phyloP scores from a whole-genome alignment of 2,329 filamentous ascomycete genomes.

The Diplocarpon mali region DNA sequence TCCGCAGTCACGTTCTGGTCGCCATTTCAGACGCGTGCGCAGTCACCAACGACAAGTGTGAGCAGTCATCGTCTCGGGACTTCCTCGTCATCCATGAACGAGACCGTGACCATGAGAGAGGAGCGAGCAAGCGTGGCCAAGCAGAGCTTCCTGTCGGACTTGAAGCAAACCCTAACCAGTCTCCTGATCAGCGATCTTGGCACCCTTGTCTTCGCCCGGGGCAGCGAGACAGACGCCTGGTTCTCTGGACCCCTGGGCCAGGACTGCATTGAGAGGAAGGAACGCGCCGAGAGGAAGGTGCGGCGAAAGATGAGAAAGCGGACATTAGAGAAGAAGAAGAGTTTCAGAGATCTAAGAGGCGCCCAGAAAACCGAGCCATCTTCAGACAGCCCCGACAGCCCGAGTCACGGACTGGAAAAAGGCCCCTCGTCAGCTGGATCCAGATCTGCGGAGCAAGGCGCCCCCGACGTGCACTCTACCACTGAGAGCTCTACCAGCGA shows the following conservation, averaged over 20 bases:
- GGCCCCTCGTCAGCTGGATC: slow-evolving; percentile 12
- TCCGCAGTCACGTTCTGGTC: slow-evolving; percentile 82
- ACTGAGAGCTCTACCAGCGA: slow-evolving; percentile 24
- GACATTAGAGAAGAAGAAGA: slow-evolving; percentile 54
- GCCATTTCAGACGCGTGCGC: slow-evolving; percentile 57
- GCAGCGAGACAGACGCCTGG: slow-evolving; percentile 89
- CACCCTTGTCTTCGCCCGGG: slow-evolving; percentile 67
- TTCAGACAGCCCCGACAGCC: slow-evolving; percentile 16
- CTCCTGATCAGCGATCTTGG: slow-evolving; percentile 83
- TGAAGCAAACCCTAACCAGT: slow-evolving; percentile 72
- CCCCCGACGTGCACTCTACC: slow-evolving; percentile 17
- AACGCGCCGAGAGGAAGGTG: slow-evolving; percentile 30
- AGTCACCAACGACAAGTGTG: slow-evolving; percentile 51
- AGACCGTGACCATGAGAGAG: slow-evolving; percentile 49
- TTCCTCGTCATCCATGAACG: slow-evolving; percentile 50
- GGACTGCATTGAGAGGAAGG: slow-evolving; percentile 51
- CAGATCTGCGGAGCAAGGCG: slow-evolving; percentile 17
- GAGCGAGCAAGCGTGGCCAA: slow-evolving; percentile 55
- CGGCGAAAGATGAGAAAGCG: slow-evolving; percentile 37
- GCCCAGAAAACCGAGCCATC: slow-evolving; percentile 31
- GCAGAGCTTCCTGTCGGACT: slow-evolving; percentile 62
- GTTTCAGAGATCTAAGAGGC: slow-evolving; percentile 52
- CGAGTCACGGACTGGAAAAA: slow-evolving; percentile 19
- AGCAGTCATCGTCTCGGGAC: slow-evolving; percentile 53
- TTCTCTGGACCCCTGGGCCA: slow-evolving; percentile 56